A percentile compares a stretch with the other conserved stretches of the same genome.
Evolutionary conservation across 257 asterid species (phyloP).

Genomic region (Nicotiana sylvestris): DNA sequence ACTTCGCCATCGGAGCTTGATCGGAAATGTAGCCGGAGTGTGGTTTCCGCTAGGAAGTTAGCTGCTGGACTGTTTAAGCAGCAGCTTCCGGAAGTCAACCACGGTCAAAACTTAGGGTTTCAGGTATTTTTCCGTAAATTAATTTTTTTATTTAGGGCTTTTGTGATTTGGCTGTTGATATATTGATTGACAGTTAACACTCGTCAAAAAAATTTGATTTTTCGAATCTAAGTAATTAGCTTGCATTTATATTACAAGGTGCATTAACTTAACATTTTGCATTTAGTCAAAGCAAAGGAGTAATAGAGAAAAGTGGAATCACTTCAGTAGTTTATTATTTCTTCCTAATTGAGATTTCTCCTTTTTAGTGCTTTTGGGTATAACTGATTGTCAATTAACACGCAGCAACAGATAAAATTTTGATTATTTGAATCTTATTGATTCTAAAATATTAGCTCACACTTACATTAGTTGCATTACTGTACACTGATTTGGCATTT

Average conservation of each 20-base stretch:
- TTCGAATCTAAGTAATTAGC: background rate
- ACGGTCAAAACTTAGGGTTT: conserved; percentile 30
- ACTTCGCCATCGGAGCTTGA: conserved; percentile 22
- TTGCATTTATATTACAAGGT: background rate
- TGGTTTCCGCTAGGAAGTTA: conserved; percentile 47
- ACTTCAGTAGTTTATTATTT: background rate
- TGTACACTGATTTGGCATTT: background rate
- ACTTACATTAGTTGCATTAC: background rate
- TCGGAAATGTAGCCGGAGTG: conserved; percentile 26
- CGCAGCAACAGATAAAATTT: background rate
- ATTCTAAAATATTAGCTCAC: background rate
- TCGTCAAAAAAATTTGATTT: background rate
- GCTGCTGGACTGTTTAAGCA: conserved; percentile 51
- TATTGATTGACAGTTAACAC: background rate
- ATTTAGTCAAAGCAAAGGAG: background rate
- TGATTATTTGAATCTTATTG: background rate
- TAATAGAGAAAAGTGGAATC: background rate
- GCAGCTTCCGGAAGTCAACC: conserved; percentile 44
- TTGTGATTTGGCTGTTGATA: background rate
- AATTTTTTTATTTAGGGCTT: background rate
- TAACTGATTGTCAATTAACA: conserved; percentile 1
- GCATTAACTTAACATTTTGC: background rate
- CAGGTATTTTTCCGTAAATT: conserved; percentile 30
- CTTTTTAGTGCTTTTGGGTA: background rate
- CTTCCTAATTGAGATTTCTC: background rate